Conservation (phyloP, 192 early-diverging fungal genomes). For the Coemansia sp. region DNA sequence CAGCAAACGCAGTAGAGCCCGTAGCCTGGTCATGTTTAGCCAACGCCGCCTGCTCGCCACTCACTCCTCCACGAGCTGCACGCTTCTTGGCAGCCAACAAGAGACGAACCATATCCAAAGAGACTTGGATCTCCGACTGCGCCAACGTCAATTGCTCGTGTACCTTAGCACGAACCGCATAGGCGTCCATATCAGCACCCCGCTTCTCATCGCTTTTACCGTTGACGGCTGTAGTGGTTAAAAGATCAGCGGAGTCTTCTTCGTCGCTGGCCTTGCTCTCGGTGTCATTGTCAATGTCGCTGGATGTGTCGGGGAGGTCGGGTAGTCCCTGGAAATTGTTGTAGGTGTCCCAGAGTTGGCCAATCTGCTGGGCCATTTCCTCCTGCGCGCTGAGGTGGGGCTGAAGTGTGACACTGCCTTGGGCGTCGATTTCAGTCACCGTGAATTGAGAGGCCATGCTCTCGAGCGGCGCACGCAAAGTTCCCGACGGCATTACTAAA, state of each 20-base stretch:
- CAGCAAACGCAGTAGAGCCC: constrained; percentile 13
- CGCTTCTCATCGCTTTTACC: not conserved
- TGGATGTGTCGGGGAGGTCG: not conserved
- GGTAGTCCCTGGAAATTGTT: constrained; percentile 36
- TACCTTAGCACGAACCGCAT: constrained; percentile 33
- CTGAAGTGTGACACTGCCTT: constrained; percentile 23
- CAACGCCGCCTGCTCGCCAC: not conserved
- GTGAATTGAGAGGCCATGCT: constrained; percentile 20
- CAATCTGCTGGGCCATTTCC: constrained; percentile 40
- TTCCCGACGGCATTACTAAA: not conserved
- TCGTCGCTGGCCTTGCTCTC: not conserved
- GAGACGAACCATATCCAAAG: constrained; percentile 49
- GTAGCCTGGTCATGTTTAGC: constrained; percentile 22
- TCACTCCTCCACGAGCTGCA: constrained; percentile 8
- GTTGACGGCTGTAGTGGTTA: not conserved
- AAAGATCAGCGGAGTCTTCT: not conserved
- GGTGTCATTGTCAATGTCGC: not conserved
- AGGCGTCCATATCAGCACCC: constrained; percentile 30
- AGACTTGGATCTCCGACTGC: constrained; percentile 50
- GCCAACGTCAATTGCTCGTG: constrained; percentile 42
- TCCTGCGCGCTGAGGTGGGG: constrained; percentile 28
- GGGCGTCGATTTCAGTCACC: constrained; percentile 30
- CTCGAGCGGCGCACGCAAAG: constrained; percentile 30
- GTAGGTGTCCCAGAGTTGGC: constrained; percentile 46
- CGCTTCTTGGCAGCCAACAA: constrained; percentile 43